A percentile compares a stretch with the other conserved stretches of the same genome.
Conservation (phyloP, 768 basidiomycete species). For the Pleurotus eryngii region DNA sequence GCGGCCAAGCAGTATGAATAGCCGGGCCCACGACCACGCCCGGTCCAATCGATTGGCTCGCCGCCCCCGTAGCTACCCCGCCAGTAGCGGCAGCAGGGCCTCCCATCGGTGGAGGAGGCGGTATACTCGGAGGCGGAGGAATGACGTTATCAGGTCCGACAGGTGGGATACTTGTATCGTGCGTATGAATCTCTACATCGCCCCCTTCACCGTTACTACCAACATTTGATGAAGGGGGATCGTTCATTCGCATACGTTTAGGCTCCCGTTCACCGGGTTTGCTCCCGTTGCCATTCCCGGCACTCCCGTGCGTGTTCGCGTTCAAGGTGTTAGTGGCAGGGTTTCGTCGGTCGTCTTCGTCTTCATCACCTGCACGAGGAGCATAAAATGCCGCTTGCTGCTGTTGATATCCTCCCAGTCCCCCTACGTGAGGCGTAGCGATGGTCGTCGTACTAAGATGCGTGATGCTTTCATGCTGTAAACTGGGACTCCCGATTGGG, state of each 20-base stretch:
- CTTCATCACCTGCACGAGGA: no score
- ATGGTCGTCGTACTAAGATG: no score
- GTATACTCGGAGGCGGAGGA: conserved; percentile 7
- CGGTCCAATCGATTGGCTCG: neutral
- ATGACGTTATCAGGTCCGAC: neutral
- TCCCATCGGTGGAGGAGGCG: neutral
- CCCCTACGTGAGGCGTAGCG: no score
- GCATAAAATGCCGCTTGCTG: no score
- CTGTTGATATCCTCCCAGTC: no score
- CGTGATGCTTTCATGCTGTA: no score
- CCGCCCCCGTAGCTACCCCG: neutral
- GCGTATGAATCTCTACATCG: conserved; percentile 19
- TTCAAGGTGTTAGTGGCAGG: no score
- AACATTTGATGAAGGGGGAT: conserved; percentile 4
- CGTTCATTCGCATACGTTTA: conserved; percentile 36
- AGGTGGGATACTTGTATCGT: conserved; percentile 16
- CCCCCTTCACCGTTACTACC: neutral
- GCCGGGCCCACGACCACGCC: conserved; percentile 5
- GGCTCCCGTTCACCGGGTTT: conserved; percentile 23
- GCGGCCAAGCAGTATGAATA: conserved; percentile 3
- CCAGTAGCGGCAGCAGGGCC: neutral
- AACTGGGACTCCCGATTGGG: conserved; percentile 18
- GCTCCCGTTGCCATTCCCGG: conserved; percentile 3
- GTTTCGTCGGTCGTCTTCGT: no score
- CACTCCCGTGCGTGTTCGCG: neutral